phyloP scores from a whole-genome alignment of 306 rosid species.

The Pachyrhizus erosus region DNA sequence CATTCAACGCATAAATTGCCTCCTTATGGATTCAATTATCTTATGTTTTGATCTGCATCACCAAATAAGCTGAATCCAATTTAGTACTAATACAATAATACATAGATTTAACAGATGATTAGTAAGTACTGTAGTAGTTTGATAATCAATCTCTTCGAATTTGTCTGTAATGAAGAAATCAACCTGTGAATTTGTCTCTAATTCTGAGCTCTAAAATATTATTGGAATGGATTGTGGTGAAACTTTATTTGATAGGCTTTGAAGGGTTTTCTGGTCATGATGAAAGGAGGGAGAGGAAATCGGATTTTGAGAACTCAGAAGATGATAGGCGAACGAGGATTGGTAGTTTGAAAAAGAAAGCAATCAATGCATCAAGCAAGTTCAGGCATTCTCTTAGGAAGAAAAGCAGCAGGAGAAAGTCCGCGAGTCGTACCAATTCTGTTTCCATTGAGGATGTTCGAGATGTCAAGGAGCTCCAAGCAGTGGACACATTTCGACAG shows the following conservation, averaged over 20 bases:
- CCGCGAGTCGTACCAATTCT: conserved; percentile 44
- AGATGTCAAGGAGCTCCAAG: conserved; percentile 76
- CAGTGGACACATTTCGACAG: conserved; percentile 78
- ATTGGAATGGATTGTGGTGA: conserved; percentile 1
- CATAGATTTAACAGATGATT: conserved; percentile 7
- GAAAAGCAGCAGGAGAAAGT: conserved; percentile 64
- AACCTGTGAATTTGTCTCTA: not conserved
- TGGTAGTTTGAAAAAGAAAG: conserved; percentile 80
- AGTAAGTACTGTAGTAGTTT: not conserved
- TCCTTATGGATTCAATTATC: conserved; percentile 23
- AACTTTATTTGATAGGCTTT: conserved; percentile 60
- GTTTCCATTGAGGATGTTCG: conserved; percentile 89
- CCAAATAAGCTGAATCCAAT: conserved; percentile 40
- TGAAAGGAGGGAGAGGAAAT: conserved; percentile 74
- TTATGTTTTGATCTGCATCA: conserved; percentile 12
- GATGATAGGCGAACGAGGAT: conserved; percentile 78
- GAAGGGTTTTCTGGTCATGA: conserved; percentile 75
- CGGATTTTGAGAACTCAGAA: conserved; percentile 81
- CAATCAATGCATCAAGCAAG: conserved; percentile 81
- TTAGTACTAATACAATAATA: not conserved
- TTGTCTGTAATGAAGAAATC: not conserved
- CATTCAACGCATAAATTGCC: not conserved
- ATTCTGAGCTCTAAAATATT: not conserved
- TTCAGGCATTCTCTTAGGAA: conserved; percentile 84
- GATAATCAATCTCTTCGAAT: not conserved